Evolutionary conservation across 306 rosid species (phyloP).

Genomic region (Quercus engelmannii): DNA sequence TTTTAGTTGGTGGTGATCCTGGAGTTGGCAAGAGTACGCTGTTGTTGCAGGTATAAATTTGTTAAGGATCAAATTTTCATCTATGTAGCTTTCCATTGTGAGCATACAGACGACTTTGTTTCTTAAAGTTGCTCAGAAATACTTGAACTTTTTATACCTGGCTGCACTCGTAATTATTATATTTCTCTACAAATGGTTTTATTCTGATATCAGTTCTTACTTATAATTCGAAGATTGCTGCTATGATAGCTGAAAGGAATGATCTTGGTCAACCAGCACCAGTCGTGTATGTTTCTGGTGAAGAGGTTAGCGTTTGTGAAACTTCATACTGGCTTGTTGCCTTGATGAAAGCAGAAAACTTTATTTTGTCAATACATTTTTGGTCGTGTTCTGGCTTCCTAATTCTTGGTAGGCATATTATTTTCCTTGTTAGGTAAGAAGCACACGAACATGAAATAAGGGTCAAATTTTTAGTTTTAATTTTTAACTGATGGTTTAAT

Average conservation of each 20-base stretch:
- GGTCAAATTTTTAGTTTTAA: neutral
- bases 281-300: conserved; percentile 89
- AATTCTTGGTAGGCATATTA: neutral
- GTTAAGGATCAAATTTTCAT: conserved; percentile 1
- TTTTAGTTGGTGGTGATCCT: conserved; percentile 90
- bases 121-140: neutral
- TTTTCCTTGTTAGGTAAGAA: neutral
- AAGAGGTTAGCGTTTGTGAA: conserved; percentile 67
- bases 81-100: neutral
- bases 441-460: neutral
- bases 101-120: neutral
- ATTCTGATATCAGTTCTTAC: conserved; percentile 16
- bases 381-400: neutral
- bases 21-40: conserved; percentile 99
- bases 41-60: conserved; percentile 65
- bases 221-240: conserved; percentile 62
- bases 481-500: neutral
- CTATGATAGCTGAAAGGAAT: conserved; percentile 55
- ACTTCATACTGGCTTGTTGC: neutral
- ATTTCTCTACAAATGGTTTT: neutral
- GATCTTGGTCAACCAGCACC: conserved; percentile 38
- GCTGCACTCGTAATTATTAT: neutral
- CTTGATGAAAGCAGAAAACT: neutral
- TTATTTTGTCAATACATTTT: neutral
- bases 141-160: neutral